Conservation (phyloP, 2,329 filamentous ascomycete genomes). For the Scedosporium aurantiacum region DNA sequence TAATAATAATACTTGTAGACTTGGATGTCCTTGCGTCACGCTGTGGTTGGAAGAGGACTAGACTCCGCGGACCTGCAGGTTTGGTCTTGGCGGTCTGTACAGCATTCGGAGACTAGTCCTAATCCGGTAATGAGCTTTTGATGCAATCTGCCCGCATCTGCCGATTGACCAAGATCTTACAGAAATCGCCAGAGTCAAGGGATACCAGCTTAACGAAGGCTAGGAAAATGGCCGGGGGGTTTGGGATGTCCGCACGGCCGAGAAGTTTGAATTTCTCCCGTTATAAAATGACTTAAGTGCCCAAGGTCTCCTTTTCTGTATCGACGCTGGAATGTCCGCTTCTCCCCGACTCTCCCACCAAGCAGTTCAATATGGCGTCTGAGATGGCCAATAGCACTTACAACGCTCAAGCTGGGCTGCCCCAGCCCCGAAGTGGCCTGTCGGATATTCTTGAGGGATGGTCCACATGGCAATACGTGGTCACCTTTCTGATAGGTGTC, state of each 20-base stretch:
- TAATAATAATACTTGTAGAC: background rate
- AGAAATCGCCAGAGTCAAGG: no score
- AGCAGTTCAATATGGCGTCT: background rate
- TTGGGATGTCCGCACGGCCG: no score
- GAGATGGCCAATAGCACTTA: background rate
- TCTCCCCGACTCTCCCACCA: background rate
- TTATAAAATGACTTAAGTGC: background rate
- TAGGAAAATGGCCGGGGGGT: no score
- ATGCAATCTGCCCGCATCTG: background rate
- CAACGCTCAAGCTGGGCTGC: background rate
- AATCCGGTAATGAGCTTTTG: slow-evolving; percentile 9
- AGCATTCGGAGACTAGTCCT: slow-evolving; percentile 22
- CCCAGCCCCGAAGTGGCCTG: background rate
- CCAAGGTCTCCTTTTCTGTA: background rate
- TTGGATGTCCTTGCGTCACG: background rate
- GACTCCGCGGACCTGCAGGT: slow-evolving; percentile 14
- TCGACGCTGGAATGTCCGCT: background rate
- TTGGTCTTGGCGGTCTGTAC: slow-evolving; percentile 1
- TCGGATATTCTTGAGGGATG: slow-evolving; percentile 8
- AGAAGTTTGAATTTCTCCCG: no score
- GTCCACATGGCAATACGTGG: slow-evolving; percentile 19
- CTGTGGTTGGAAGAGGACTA: slow-evolving; percentile 17
- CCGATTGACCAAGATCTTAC: no score
- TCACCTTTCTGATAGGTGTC: slow-evolving; percentile 21
- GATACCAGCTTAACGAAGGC: no score